Evolutionary conservation across 1,284 basidiomycete genomes (phyloP).

Genomic region (Golubevia pallescens): DNA sequence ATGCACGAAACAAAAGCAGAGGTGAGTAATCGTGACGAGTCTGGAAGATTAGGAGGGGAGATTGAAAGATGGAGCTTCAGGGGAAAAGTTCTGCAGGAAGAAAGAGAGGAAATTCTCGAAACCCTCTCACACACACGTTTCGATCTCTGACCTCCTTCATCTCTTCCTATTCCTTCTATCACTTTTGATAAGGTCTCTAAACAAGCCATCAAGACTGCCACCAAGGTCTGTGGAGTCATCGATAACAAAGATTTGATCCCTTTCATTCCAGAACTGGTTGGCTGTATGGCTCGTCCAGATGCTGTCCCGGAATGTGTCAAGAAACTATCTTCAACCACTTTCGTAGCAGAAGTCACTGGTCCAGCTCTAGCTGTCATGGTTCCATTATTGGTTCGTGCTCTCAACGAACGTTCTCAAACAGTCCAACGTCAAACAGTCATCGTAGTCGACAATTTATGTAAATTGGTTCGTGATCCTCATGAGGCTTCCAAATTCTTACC

Average conservation of each 20-base stretch:
- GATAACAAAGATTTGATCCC: constrained; percentile 92
- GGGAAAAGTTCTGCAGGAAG: not conserved
- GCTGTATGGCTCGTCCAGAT: constrained; percentile 80
- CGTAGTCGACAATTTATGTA: constrained; percentile 95
- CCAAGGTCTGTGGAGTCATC: constrained; percentile 85
- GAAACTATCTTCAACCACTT: constrained; percentile 89
- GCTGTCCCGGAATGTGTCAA: constrained; percentile 92
- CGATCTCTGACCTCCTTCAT: constrained; percentile 1
- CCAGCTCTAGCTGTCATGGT: constrained; percentile 95
- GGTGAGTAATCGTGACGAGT: constrained; percentile 67
- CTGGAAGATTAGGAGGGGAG: too few species aligned
- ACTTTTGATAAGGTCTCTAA: constrained; percentile 75
- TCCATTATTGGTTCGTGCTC: constrained; percentile 85
- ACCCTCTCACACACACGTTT: not conserved
- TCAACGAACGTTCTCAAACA: constrained; percentile 90
- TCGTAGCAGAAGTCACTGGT: constrained; percentile 94
- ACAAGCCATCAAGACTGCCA: constrained; percentile 90
- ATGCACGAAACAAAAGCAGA: constrained; percentile 99
- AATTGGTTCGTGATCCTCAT: constrained; percentile 89
- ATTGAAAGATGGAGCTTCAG: too few species aligned
- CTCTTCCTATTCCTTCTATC: not conserved
- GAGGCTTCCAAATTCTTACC: constrained; percentile 89
- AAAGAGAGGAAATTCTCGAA: not conserved
- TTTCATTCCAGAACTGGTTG: constrained; percentile 88
- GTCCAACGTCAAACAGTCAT: constrained; percentile 75